Evolutionary conservation across 768 basidiomycete genomes (phyloP).

Genomic region (Tylopilus subfusipes): DNA sequence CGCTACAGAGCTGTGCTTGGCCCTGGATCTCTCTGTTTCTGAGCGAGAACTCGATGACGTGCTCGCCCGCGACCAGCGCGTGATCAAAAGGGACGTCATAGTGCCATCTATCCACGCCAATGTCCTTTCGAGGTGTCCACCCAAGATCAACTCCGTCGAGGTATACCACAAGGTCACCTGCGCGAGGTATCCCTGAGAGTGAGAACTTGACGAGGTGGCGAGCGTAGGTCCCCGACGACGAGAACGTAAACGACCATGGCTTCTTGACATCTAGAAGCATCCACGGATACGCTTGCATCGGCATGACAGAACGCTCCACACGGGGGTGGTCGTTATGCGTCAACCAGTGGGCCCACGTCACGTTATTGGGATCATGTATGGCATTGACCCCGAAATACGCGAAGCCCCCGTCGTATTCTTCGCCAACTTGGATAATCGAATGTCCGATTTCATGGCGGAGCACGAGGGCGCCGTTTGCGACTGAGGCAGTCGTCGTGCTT

Average conservation of each 20-base stretch:
- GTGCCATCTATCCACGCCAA: constrained; percentile 73
- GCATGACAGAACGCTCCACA: constrained; percentile 70
- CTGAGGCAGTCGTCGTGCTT: constrained; percentile 73
- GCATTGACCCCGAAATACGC: constrained; percentile 73
- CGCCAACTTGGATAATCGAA: constrained; percentile 73
- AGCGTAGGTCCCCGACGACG: constrained; percentile 60
- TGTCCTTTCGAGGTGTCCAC: constrained; percentile 49
- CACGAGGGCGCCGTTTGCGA: constrained; percentile 69
- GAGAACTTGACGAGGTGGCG: constrained; percentile 67
- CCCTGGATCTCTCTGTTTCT: constrained; percentile 46
- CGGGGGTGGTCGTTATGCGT: constrained; percentile 36
- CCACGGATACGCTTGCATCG: constrained; percentile 75
- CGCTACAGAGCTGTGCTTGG: constrained; percentile 70
- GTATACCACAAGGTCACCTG: constrained; percentile 50
- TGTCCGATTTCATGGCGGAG: constrained; percentile 80
- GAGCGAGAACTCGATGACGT: constrained; percentile 58
- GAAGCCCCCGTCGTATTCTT: constrained; percentile 79
- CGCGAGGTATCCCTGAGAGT: constrained; percentile 61
- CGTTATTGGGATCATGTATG: constrained; percentile 37
- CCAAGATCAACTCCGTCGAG: constrained; percentile 58
- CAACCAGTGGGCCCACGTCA: constrained; percentile 77
- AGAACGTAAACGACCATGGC: constrained; percentile 59
- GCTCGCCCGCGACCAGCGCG: constrained; percentile 46
- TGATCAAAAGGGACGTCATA: constrained; percentile 53
- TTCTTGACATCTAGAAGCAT: constrained; percentile 57